A percentile compares a stretch with the other conserved stretches of the same genome.
Conservation (phyloP, 139 green algal genomes). For the Tetraselmis striata region DNA sequence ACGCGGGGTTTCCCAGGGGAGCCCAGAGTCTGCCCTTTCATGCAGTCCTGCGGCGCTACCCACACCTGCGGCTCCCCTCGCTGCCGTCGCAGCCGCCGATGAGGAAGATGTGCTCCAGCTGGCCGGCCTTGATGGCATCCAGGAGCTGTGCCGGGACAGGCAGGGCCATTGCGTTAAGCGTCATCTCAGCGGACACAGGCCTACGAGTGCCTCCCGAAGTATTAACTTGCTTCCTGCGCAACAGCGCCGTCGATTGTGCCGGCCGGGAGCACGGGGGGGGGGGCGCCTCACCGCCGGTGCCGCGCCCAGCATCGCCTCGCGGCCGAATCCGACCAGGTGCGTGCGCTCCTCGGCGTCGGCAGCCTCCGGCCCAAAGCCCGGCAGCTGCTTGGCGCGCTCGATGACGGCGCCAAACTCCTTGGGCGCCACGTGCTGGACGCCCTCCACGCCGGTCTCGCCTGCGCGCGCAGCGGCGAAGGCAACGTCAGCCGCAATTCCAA, state of each 20-base stretch:
- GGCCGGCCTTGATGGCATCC: conserved; percentile 29
- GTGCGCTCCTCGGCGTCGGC: conserved; percentile 7
- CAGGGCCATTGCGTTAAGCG: neutral
- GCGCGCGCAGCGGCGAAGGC: no score
- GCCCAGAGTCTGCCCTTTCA: no score
- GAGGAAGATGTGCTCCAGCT: conserved; percentile 37
- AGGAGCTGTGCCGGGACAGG: conserved; percentile 24
- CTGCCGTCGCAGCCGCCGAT: conserved; percentile 33
- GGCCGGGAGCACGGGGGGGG: neutral
- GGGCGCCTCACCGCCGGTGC: neutral
- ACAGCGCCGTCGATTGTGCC: no score
- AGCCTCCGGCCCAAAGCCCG: conserved; percentile 17
- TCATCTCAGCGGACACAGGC: neutral
- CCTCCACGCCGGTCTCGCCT: conserved; percentile 1
- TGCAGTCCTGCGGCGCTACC: no score
- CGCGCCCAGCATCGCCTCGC: conserved; percentile 30
- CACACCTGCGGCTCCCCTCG: conserved; percentile 21
- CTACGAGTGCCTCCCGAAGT: no score
- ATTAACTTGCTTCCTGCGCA: no score
- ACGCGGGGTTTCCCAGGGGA: no score
- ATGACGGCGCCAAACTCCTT: conserved; percentile 33
- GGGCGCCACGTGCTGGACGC: neutral
- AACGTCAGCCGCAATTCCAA: no score
- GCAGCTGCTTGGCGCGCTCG: conserved; percentile 12
- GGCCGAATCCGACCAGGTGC: conserved; percentile 26